Percentiles rank a stretch among this genome's conserved stretches.
Conservation (phyloP, 495 filamentous ascomycete species). For the Aspergillus ellipticus region DNA sequence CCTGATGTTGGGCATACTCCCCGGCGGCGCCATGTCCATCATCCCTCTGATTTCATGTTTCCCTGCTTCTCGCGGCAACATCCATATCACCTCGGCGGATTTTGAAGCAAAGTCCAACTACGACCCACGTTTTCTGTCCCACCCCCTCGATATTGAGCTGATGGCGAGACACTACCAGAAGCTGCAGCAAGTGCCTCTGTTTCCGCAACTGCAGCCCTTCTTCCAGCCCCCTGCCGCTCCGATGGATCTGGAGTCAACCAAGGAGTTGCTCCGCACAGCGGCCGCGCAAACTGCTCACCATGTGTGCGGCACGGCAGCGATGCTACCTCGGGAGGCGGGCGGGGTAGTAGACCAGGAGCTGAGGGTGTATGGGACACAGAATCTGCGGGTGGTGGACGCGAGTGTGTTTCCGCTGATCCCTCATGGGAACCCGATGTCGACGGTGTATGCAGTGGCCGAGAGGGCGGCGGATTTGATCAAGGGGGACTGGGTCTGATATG, state of each 20-base stretch:
- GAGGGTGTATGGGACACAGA: background rate
- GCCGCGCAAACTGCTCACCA: background rate
- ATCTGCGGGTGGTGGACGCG: background rate
- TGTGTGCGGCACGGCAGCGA: background rate
- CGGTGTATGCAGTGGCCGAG: conserved; percentile 1
- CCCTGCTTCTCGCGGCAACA: background rate
- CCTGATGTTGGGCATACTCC: background rate
- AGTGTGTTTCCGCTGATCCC: background rate
- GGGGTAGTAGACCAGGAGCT: background rate
- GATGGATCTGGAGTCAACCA: background rate
- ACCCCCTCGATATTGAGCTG: background rate
- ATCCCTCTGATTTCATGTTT: background rate
- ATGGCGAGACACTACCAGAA: background rate
- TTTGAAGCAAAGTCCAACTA: no score
- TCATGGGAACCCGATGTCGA: background rate
- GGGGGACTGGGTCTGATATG: background rate
- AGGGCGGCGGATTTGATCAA: background rate
- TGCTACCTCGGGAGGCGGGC: background rate
- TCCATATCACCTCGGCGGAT: background rate
- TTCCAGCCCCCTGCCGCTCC: background rate
- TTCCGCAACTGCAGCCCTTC: background rate
- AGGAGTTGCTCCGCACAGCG: background rate
- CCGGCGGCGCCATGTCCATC: background rate
- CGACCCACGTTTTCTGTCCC: background rate
- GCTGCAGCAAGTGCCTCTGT: background rate